Conservation (phyloP, 106 monocot species). For the Dendrobium catenatum region DNA sequence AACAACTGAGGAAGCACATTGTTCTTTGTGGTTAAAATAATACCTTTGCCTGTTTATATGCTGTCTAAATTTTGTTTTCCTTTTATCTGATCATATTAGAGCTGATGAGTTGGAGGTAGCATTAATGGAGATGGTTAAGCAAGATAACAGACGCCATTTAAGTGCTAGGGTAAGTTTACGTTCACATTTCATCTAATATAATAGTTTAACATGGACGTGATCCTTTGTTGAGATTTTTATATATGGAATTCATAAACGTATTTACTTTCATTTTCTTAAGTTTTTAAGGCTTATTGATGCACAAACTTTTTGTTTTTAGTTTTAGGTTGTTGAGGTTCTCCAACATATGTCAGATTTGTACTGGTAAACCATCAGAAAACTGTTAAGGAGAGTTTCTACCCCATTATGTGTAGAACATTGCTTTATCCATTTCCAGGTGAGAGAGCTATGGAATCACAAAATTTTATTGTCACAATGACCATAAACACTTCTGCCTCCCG, state of each 20-base stretch:
- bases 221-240: not conserved
- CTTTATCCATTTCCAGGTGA: not conserved
- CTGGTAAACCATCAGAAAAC: not conserved
- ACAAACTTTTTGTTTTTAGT: not conserved
- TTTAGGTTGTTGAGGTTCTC: not conserved
- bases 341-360: not conserved
- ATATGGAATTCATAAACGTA: not conserved
- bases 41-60: not conserved
- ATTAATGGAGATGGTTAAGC: constrained; percentile 98
- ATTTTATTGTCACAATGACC: not conserved
- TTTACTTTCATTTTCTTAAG: not conserved
- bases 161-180: constrained; percentile 58
- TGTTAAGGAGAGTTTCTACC: not conserved
- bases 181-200: not conserved
- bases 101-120: constrained; percentile 89
- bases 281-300: not conserved
- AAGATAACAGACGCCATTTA: constrained; percentile 82
- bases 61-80: not conserved
- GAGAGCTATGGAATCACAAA: not conserved
- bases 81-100: constrained; percentile 20
- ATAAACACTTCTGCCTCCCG: not conserved
- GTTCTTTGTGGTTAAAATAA: not conserved
- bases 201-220: not conserved
- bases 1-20: not conserved
- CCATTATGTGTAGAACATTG: not conserved